Percentiles rank a stretch among this genome's conserved stretches.
Conservation (phyloP, 306 rosid species). For the Oemleria cerasiformis region DNA sequence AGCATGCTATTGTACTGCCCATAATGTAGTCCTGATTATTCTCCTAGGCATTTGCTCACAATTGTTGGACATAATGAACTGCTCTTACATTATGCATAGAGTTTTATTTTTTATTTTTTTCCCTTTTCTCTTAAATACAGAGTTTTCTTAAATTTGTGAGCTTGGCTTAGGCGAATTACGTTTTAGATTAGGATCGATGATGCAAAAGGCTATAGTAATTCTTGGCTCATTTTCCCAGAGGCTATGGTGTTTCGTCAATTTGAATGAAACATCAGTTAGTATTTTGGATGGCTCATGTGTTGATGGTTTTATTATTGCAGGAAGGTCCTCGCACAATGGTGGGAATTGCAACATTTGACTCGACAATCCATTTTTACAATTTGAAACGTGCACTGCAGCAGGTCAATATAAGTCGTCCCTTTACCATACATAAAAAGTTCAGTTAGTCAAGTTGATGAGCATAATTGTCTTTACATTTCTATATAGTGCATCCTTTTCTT, state of each 20-base stretch:
- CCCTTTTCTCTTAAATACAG: not conserved
- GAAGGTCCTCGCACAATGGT: slow-evolving; percentile 89
- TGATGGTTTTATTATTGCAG: slow-evolving; percentile 42
- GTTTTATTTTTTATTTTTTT: not conserved
- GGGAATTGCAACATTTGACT: slow-evolving; percentile 94
- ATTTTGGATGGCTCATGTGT: not conserved
- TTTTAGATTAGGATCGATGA: not conserved
- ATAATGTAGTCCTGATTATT: not conserved
- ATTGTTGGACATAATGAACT: not conserved
- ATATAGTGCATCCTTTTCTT: not conserved
- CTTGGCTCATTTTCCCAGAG: not conserved
- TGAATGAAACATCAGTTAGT: not conserved
- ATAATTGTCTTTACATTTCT: not conserved
- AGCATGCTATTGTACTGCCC: not conserved
- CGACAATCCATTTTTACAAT: slow-evolving; percentile 91
- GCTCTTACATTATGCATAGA: not conserved
- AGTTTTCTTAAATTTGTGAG: not conserved
- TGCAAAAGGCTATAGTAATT: not conserved
- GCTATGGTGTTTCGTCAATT: not conserved
- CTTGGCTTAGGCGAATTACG: not conserved
- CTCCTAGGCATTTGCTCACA: not conserved
- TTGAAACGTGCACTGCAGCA: slow-evolving; percentile 92
- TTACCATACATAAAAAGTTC: not conserved
- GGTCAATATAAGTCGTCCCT: slow-evolving; percentile 41
- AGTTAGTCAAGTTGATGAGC: not conserved